Conservation (phyloP, 495 filamentous ascomycete species). For the Xylaria flabelliformis region DNA sequence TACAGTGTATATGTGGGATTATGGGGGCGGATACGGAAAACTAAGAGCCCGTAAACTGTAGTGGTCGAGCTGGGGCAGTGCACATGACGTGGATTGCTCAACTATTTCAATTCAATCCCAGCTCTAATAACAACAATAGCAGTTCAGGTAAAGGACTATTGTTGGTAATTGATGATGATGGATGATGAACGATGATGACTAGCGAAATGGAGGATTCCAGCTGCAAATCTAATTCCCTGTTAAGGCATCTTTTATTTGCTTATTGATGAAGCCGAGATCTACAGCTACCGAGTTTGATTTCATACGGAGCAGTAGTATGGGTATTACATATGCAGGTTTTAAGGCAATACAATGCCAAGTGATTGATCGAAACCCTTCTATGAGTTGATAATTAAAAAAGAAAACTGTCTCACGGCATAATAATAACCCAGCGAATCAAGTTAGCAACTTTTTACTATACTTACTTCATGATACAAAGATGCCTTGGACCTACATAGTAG, state of each 20-base stretch:
- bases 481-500: background rate
- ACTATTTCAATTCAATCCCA: constrained; percentile 20
- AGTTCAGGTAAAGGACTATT: background rate
- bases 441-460: background rate
- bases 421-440: background rate
- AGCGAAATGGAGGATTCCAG: constrained; percentile 5
- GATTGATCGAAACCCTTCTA: background rate
- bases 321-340: constrained; percentile 15
- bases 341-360: constrained; percentile 9
- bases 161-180: background rate
- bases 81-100: constrained; percentile 22
- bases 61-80: constrained; percentile 19
- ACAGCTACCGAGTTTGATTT: background rate
- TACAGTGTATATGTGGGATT: constrained; percentile 19
- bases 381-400: background rate
- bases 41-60: constrained; percentile 8
- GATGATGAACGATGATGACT: background rate
- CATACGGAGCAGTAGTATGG: background rate
- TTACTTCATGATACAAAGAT: background rate
- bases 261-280: constrained; percentile 3
- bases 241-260: background rate
- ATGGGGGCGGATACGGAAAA: constrained; percentile 22
- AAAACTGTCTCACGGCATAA: constrained; percentile 10
- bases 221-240: background rate
- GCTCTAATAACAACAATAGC: constrained; percentile 14